Percentiles rank a stretch among this genome's conserved stretches.
These are phyloP conservation scores for Arthrocladium fulminans DNA, from an alignment of 2,329 filamentous ascomycete genomes.

Conservation along the genomic window DNA sequence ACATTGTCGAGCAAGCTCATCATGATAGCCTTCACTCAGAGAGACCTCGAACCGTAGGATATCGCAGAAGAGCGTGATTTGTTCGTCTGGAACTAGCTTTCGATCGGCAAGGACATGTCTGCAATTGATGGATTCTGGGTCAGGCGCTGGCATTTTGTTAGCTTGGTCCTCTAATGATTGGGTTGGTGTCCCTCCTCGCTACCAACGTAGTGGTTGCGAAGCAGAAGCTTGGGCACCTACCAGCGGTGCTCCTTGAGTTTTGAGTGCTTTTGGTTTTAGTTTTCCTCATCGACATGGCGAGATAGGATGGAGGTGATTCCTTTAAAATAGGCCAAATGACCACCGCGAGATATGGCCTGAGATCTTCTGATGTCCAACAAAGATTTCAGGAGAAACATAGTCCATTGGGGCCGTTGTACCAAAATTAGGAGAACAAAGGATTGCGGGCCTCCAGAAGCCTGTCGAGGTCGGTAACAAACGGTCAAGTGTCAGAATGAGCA, in stretches of 20 bases:
- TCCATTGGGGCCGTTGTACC: background rate
- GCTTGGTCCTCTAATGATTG: background rate
- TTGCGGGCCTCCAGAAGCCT: background rate
- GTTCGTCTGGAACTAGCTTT: constrained; percentile 4
- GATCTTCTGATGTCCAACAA: background rate
- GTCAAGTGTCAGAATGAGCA: too few relatives aligned
- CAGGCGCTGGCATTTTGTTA: background rate
- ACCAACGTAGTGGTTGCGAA: background rate
- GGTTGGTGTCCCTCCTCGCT: background rate
- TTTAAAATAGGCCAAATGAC: background rate
- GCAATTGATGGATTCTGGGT: constrained; percentile 4
- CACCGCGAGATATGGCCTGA: background rate
- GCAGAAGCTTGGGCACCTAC: background rate
- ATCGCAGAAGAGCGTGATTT: constrained; percentile 1
- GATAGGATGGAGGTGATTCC: background rate
- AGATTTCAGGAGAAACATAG: background rate
- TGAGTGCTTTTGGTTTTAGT: background rate
- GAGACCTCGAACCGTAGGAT: background rate
- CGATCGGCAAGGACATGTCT: background rate
- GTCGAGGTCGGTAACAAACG: too few relatives aligned
- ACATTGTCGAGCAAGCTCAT: background rate
- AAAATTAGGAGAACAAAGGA: background rate
- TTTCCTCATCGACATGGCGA: background rate
- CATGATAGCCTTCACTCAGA: background rate
- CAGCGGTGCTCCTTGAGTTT: constrained; percentile 1